These are phyloP conservation scores for Clitoria ternatea DNA, from an alignment of 306 rosid species.

Conservation along the genomic window DNA sequence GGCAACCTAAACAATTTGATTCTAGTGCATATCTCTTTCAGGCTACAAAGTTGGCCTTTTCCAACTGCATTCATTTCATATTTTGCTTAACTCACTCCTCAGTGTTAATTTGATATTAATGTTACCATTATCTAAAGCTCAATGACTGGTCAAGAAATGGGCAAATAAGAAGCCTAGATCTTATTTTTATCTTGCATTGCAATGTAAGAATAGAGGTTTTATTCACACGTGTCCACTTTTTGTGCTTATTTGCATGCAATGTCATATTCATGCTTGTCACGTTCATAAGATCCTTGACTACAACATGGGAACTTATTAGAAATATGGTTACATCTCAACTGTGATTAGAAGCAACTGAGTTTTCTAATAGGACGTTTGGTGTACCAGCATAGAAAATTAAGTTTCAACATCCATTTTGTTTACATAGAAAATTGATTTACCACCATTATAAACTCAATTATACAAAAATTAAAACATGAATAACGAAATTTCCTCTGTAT, in stretches of 20 bases:
- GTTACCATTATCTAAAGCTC: neutral
- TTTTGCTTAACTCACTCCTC: too few relatives aligned
- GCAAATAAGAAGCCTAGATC: neutral
- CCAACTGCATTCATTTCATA: too few relatives aligned
- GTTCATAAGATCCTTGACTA: slow-evolving; percentile 21
- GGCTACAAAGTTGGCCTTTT: too few relatives aligned
- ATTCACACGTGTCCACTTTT: too few relatives aligned
- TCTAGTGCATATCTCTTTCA: neutral
- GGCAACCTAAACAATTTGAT: too few relatives aligned
- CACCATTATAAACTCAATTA: slow-evolving; percentile 24
- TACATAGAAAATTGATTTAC: slow-evolving; percentile 23
- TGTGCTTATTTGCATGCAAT: too few relatives aligned
- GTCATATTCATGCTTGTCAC: slow-evolving; percentile 33
- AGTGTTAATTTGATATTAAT: neutral
- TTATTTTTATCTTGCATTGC: neutral
- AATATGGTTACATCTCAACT: slow-evolving; percentile 9
- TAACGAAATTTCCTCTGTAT: slow-evolving; percentile 31
- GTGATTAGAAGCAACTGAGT: slow-evolving; percentile 31
- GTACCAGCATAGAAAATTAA: slow-evolving; percentile 44
- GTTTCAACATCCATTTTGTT: slow-evolving; percentile 29
- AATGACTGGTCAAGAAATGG: neutral
- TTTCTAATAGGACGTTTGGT: slow-evolving; percentile 36
- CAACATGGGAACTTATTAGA: slow-evolving; percentile 13
- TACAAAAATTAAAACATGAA: slow-evolving; percentile 32
- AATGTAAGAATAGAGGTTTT: slow-evolving; percentile 4